Percentiles rank a stretch among this genome's conserved stretches.
These are phyloP conservation scores for Herpotrichia juniperi DNA, from an alignment of 2,329 filamentous ascomycete species.

Conservation along the genomic window DNA sequence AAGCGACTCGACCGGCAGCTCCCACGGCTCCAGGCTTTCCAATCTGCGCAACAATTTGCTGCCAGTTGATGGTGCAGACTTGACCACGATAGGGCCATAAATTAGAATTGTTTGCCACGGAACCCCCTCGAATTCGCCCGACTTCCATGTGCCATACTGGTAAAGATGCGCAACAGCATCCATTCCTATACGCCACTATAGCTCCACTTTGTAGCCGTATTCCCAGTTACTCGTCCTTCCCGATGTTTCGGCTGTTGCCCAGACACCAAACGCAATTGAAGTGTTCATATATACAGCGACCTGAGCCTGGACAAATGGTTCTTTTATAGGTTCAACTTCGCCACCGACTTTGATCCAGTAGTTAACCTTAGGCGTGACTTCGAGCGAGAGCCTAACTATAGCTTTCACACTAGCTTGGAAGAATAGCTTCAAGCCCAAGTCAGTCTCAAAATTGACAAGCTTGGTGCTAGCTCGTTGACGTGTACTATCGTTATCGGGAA, in stretches of 20 bases:
- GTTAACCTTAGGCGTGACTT: conserved; percentile 4
- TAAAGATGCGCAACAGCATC: conserved; percentile 1
- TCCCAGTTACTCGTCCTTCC: background rate
- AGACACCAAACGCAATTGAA: conserved; percentile 1
- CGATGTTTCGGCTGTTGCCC: background rate
- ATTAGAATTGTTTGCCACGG: background rate
- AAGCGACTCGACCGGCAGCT: background rate
- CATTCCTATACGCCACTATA: background rate
- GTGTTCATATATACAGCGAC: conserved; percentile 3
- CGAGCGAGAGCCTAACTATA: background rate
- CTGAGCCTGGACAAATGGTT: background rate
- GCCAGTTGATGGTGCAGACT: background rate
- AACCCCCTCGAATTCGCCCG: background rate
- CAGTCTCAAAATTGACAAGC: background rate
- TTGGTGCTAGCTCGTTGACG: background rate
- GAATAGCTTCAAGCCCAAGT: background rate
- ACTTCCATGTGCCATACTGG: background rate
- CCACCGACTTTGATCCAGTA: conserved; percentile 6
- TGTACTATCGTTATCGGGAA: background rate
- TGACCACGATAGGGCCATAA: background rate
- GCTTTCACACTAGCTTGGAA: conserved; percentile 3
- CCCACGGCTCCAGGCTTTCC: background rate
- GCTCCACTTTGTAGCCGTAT: conserved; percentile 3
- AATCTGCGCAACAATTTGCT: background rate
- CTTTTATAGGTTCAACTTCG: background rate